These are phyloP conservation scores for Phylloporus arenicola DNA, from an alignment of 768 basidiomycete genomes.

Conservation along the genomic window DNA sequence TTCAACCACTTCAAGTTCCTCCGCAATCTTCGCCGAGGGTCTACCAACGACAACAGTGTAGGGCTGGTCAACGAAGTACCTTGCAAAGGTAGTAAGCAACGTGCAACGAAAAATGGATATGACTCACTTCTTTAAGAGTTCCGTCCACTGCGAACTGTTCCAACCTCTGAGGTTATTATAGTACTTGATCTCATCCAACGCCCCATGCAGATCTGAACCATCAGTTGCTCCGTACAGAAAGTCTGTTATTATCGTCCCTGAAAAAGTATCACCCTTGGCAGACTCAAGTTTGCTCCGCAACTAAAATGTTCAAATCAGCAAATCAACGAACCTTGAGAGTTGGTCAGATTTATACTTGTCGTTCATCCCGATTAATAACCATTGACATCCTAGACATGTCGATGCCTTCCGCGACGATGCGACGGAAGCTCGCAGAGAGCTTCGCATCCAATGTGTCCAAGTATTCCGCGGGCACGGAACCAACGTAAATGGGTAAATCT, in stretches of 20 bases:
- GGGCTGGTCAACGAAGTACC: constrained; percentile 73
- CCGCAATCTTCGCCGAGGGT: constrained; percentile 80
- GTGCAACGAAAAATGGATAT: constrained; percentile 4
- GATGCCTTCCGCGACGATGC: constrained; percentile 68
- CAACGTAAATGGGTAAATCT: constrained; percentile 71
- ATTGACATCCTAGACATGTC: constrained; percentile 89
- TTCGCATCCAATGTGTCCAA: constrained; percentile 67
- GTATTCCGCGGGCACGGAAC: constrained; percentile 78
- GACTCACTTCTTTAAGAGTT: constrained; percentile 65
- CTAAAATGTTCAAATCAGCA: constrained; percentile 33
- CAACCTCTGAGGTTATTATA: constrained; percentile 65
- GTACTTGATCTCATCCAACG: constrained; percentile 75
- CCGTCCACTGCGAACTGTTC: constrained; percentile 71
- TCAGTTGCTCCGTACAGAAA: constrained; percentile 81
- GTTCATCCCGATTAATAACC: constrained; percentile 82
- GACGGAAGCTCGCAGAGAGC: constrained; percentile 61
- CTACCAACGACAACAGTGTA: constrained; percentile 78
- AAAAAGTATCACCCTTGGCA: constrained; percentile 75
- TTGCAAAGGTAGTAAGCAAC: constrained; percentile 28
- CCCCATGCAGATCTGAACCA: constrained; percentile 67
- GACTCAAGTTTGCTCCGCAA: constrained; percentile 81
- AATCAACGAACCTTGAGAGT: background rate
- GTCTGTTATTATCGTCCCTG: constrained; percentile 69
- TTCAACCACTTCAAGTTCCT: constrained; percentile 75
- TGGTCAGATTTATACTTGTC: constrained; percentile 50